Conservation (phyloP, 2,329 filamentous ascomycete genomes). For the Alternaria sp. region DNA sequence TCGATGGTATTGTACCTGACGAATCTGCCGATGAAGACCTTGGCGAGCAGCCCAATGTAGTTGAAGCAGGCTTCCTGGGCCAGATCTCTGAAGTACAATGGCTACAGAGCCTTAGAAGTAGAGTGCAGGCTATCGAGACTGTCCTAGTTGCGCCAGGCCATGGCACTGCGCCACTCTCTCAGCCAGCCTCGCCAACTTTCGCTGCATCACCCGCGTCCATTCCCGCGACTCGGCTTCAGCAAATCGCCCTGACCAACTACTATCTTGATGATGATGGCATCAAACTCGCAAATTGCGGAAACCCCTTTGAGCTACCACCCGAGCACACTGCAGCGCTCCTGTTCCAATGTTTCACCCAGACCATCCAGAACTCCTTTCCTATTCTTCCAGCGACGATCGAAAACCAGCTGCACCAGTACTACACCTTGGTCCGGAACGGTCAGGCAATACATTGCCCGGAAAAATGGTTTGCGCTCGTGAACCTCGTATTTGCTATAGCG, state of each 20-base stretch:
- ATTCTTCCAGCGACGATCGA: slow-evolving; percentile 26
- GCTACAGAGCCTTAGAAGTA: slow-evolving; percentile 26
- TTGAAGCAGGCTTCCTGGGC: slow-evolving; percentile 21
- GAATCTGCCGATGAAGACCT: slow-evolving; percentile 7
- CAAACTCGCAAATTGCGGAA: slow-evolving; percentile 17
- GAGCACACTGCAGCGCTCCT: slow-evolving; percentile 29
- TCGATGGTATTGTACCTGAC: slow-evolving; percentile 2
- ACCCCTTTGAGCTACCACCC: slow-evolving; percentile 20
- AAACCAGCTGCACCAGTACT: slow-evolving; percentile 20
- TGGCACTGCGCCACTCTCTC: neutral
- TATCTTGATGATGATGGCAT: slow-evolving; percentile 40
- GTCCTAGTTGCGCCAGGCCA: slow-evolving; percentile 17
- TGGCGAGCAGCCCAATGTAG: neutral
- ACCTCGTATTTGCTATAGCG: slow-evolving; percentile 54
- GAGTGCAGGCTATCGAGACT: slow-evolving; percentile 7
- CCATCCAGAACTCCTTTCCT: slow-evolving; percentile 37
- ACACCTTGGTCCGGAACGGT: slow-evolving; percentile 7
- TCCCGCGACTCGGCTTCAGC: neutral
- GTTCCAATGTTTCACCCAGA: slow-evolving; percentile 42
- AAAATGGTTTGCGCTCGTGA: slow-evolving; percentile 48
- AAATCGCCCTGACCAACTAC: slow-evolving; percentile 13
- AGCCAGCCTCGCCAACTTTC: neutral
- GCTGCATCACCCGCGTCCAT: neutral
- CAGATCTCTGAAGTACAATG: slow-evolving; percentile 35
- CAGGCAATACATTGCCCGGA: slow-evolving; percentile 16